Percentiles rank a stretch among this genome's conserved stretches.
Evolutionary conservation across 192 early-diverging fungal genomes (phyloP).

Genomic region (Coemansia sp.): DNA sequence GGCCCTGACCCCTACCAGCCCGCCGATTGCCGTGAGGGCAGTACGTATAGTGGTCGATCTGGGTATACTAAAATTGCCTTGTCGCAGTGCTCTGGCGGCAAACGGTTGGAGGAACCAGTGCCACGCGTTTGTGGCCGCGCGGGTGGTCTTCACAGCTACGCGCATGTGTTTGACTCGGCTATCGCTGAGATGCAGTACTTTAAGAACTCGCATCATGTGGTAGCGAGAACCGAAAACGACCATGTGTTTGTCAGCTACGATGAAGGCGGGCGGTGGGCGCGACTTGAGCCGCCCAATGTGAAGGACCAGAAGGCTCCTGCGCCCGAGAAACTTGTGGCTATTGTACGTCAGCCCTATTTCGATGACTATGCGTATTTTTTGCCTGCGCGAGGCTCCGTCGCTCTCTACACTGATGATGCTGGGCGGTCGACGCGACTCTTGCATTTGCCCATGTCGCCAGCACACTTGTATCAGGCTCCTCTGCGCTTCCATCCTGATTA

Average conservation of each 20-base stretch:
- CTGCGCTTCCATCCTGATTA: conserved; percentile 86
- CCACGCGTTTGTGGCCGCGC: conserved; percentile 70
- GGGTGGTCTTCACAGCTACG: conserved; percentile 38
- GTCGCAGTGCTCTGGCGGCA: conserved; percentile 77
- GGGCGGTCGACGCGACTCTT: conserved; percentile 62
- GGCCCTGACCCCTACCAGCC: conserved; percentile 81
- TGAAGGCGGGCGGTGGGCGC: conserved; percentile 66
- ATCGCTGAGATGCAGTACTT: conserved; percentile 72
- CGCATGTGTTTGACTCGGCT: conserved; percentile 41
- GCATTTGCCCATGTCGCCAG: conserved; percentile 63
- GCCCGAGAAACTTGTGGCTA: conserved; percentile 44
- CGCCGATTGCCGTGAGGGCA: conserved; percentile 64
- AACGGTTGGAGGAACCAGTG: conserved; percentile 63
- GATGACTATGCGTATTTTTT: conserved; percentile 66
- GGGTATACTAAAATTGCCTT: conserved; percentile 80
- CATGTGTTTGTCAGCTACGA: conserved; percentile 63
- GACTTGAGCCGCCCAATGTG: conserved; percentile 25
- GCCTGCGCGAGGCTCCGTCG: conserved; percentile 47
- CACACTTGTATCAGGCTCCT: conserved; percentile 60
- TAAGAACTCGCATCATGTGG: conserved; percentile 58
- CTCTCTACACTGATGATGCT: conserved; percentile 65
- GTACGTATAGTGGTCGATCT: conserved; percentile 69
- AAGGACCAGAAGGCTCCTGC: background rate
- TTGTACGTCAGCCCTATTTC: conserved; percentile 68
- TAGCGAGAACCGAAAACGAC: conserved; percentile 59